Base-by-base conservation (phyloP, 192 early-diverging fungal genomes). In the Irineochytrium annulatum region DNA sequence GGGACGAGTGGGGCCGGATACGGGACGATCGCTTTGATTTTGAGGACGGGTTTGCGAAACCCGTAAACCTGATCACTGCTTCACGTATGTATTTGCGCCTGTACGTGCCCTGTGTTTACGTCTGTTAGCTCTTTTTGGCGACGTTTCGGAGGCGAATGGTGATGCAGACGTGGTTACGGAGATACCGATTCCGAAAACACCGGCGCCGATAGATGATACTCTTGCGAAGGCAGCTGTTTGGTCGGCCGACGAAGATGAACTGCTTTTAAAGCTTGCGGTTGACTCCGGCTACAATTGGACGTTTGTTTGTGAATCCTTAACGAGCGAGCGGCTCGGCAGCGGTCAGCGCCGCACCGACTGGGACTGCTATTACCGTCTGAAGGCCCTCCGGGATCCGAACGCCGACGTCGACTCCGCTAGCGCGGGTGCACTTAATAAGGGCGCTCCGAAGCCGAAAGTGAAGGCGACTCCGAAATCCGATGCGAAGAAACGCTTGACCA, bases 221-320 rank as follows among this genome's bases (percentile, higher is more conserved):
- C 46, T 51, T 3, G 20, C 68, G 13, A 57, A 63, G 54, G 43
- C 46, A 24, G 43, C 24, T 48, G 22, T 61, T n/a, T 81, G 79
- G 79, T 59, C 52, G 0, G n/a, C 58, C 14, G 73, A 70, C 27
- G 79, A 73, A 65, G 77, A 74, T 54, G 77, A 56, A 3, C 63
- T 73, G 22, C 65, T 91, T 39, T 65, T 76, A 29, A 68, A 66
- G 11, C 57, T 87, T 20, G 80, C 83, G 39, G 59, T 69, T 34
- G 72, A 75, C 17, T 83, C 79, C 58, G 66, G 74, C 30, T 80
- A 75, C 59, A 88, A 91, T 65, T 91, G 87, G 87, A 67, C 72
- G 30, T 55, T 85, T 17, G 83, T 91, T 22, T 58, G 74, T n/a
- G 87, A 88, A 27, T 57, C 82, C 0, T 69, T 88, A 19, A 81